Percentiles rank a stretch among this genome's conserved stretches.
phyloP scores from a whole-genome alignment of 2,329 filamentous ascomycete genomes.

The Fusarium cicatricum region DNA sequence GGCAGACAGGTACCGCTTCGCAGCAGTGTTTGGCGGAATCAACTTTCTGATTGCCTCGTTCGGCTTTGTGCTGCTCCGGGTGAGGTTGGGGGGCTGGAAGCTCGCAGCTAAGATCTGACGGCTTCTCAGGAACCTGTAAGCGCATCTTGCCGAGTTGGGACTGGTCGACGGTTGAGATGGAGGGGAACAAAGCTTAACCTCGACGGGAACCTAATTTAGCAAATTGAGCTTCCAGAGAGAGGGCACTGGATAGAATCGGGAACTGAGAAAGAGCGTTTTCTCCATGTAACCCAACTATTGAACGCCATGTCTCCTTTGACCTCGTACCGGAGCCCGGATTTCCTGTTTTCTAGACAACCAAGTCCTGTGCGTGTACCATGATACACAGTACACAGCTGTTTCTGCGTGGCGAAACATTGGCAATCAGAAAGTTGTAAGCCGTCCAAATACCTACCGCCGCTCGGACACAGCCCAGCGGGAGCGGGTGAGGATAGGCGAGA shows the following conservation, averaged over 20 bases:
- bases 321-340: not conserved
- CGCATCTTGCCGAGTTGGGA: not conserved
- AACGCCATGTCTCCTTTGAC: constrained; percentile 2
- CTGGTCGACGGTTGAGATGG: constrained; percentile 1
- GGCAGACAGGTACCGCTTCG: constrained; percentile 24
- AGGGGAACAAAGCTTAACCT: not conserved
- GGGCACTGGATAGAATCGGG: not conserved
- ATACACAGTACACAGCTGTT: not conserved
- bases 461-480: not conserved
- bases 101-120: constrained; percentile 13
- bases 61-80: constrained; percentile 22
- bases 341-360: not conserved
- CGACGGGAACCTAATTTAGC: not conserved
- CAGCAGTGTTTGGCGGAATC: constrained; percentile 27
- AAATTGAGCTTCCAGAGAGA: no score
- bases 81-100: constrained; percentile 26
- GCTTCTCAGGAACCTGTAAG: not conserved
- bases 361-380: not conserved
- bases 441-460: not conserved
- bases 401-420: not conserved
- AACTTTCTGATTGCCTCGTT: constrained; percentile 23
- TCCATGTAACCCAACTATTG: constrained; percentile 10
- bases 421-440: constrained; percentile 1
- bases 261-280: not conserved
- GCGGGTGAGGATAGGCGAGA: not conserved